Conservation (phyloP, 225 moss, liverwort and hornwort genomes). For the Anthoceros angustus region DNA sequence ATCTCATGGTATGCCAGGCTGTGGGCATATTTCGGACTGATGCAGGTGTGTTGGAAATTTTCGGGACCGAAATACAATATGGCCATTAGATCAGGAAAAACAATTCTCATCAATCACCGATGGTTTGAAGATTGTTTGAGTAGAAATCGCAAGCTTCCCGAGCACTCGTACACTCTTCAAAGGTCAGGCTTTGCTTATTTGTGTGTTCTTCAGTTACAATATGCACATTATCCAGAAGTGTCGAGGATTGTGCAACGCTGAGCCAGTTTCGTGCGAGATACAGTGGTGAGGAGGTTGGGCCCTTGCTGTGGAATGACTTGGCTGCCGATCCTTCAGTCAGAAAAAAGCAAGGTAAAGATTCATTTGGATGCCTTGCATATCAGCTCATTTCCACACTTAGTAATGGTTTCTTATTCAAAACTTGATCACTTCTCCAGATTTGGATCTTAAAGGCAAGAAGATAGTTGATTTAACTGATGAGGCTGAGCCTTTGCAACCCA, state of each 20-base stretch:
- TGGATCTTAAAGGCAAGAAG: not conserved
- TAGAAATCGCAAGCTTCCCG: slow-evolving; percentile 42
- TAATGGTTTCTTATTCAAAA: not conserved
- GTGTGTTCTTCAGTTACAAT: not conserved
- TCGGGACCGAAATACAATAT: slow-evolving; percentile 56
- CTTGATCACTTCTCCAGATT: not conserved
- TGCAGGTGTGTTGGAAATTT: slow-evolving; percentile 79
- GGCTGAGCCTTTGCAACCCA: not conserved
- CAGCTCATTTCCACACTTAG: no score
- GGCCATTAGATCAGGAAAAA: slow-evolving; percentile 53
- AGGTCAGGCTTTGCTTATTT: slow-evolving; percentile 17
- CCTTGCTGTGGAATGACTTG: slow-evolving; percentile 41
- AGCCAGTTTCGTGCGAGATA: slow-evolving; percentile 11
- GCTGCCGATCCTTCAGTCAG: not conserved
- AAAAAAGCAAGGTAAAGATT: no score
- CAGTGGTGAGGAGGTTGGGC: slow-evolving; percentile 62
- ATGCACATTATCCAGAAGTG: slow-evolving; percentile 3
- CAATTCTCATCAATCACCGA: slow-evolving; percentile 47
- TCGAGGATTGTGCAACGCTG: not conserved
- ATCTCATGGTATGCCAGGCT: not conserved
- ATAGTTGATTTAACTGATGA: not conserved
- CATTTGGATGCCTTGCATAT: no score
- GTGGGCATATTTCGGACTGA: slow-evolving; percentile 9
- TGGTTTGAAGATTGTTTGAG: slow-evolving; percentile 89
- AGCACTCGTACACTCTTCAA: slow-evolving; percentile 44